Evolutionary conservation across 371 early-diverging fungal genomes (phyloP), one percentile per base, ranked within the genome.

Genomic region (Mortierella sp.): DNA sequence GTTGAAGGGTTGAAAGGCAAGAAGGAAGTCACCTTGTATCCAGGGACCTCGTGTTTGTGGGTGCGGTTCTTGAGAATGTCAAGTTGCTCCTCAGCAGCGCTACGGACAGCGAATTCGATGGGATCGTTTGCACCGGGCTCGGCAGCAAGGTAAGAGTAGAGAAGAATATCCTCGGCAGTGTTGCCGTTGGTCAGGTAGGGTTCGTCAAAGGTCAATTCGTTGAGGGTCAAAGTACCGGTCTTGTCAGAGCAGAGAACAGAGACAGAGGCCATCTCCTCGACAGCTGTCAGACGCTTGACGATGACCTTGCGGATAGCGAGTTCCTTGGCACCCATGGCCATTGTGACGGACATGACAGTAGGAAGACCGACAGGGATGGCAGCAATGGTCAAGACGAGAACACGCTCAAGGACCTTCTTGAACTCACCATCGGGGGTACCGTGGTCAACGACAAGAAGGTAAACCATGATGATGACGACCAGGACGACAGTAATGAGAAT

Each of bases 361-460:
- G 97, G 98, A 47, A 98, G 92, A 85, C 98, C 97, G 74, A 98
- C 97, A 52, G 99, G 99, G 77, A 99, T 98, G 75, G 99, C 99
- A 71, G 99, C 98, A 71, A 99, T 95, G 9, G 99, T 98, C 60
- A 99, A 88, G 57, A 98, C 94, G 0, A 98, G 94, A 78, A 97
- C 97, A 50, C 95, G 91, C 74, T 94, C 91, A 70, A 98, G 90
- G 8, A 96, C 92, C 8, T 88, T 89, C 92, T 77, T 93, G 76
- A 80, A 80, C 14, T 77, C 58, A 70, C 87, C 87, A 2, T 84
- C 77, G 73, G 77, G 68, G 54, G 63, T 76, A 50, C 74, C 75
- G 14, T 73, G 65, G 74, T 75, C 73, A 31, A 88, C 88, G 21
- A 94, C 89, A 58, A 96, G 80, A 57, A 94, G 90, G 79, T 94